Evolutionary conservation across 108 stramenopile genomes (phyloP), one percentile per base, ranked within the genome.

Genomic region (Schizochytrium sp.): DNA sequence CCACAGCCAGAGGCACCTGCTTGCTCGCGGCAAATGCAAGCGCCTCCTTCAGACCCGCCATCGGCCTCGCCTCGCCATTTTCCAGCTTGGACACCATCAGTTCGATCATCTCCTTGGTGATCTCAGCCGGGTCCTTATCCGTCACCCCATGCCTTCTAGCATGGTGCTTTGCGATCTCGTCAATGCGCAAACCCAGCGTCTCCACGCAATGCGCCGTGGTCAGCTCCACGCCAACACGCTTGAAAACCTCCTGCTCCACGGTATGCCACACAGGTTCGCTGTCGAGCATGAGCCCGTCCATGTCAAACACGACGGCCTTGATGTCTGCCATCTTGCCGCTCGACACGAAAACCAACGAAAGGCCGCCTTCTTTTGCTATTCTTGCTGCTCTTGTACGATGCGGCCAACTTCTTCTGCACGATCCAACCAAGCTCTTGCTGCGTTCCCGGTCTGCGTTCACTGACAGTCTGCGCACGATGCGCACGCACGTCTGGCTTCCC

Each of bases 261-360:
- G 45, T 53, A 34, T 83, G 76, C 76, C 76, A 83, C 10, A 83
- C 48, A 6, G 76, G 76, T 23, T 83, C 76, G 51, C 76, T 83
- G 51, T 83, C 76, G 48, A 83, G 48, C 76, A 83, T 83, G 48
- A 83, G 76, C 45, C 76, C 76, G 51, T 83, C 76, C 76, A 83
- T 83, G 4, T 83, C 76, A 23, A 83, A 83, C 18, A 83, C 76
- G 25, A 53, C 76, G 6, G 76, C 76, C 28, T 83, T 53, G 51
- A 83, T 83, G 23, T 53, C 76, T 45, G 41, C 34, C 63, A 69
- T 69, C 63, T 18, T 69, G 63, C 63, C 63, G 63, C 55, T 8
- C 55, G 2, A 57, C 34, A 34, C 34, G 34, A 34, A 34, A 34
- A 34, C 34, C 34, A 34, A 34, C 34, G 34, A 34, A 34, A 34